These are phyloP conservation scores for Centrapalus pauciflorus DNA, from an alignment of 129 eudicot genomes.

Conservation along the genomic window DNA sequence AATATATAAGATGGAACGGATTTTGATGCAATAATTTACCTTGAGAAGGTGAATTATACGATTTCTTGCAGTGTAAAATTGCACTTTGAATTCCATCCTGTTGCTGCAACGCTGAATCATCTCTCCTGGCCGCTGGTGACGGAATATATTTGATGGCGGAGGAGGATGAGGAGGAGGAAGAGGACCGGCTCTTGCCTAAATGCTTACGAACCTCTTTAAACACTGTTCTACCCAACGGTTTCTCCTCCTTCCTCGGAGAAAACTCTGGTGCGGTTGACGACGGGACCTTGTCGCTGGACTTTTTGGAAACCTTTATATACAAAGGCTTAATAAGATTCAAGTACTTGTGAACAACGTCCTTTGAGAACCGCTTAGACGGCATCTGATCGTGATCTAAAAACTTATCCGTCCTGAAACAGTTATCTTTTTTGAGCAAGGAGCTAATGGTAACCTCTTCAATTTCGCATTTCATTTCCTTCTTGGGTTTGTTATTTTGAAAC, in stretches of 20 bases:
- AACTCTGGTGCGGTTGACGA: slow-evolving; percentile 24
- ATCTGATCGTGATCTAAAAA: slow-evolving; percentile 14
- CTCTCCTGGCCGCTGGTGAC: slow-evolving; percentile 39
- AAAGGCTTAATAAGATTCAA: slow-evolving; percentile 58
- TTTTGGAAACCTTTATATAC: slow-evolving; percentile 35
- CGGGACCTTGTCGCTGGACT: slow-evolving; percentile 24
- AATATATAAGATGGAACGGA: not conserved
- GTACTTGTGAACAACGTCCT: slow-evolving; percentile 43
- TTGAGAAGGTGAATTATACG: slow-evolving; percentile 44
- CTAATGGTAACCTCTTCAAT: slow-evolving; percentile 31
- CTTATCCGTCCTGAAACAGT: slow-evolving; percentile 43
- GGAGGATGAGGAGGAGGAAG: slow-evolving; percentile 29
- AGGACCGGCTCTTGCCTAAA: slow-evolving; percentile 57
- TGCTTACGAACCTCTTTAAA: slow-evolving; percentile 31
- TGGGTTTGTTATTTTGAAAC: slow-evolving; percentile 28
- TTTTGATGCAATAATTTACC: slow-evolving; percentile 17
- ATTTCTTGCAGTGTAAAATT: slow-evolving; percentile 69
- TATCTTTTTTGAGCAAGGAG: slow-evolving; percentile 33
- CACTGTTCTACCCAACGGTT: slow-evolving; percentile 27
- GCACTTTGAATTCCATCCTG: slow-evolving; percentile 80
- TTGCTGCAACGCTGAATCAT: slow-evolving; percentile 50
- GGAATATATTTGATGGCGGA: slow-evolving; percentile 15
- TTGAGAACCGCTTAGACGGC: slow-evolving; percentile 28
- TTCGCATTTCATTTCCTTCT: slow-evolving; percentile 34
- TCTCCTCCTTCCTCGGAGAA: slow-evolving; percentile 45